Evolutionary conservation across 2,329 filamentous ascomycete genomes (phyloP), one percentile per base, ranked within the genome.

Genomic region (Pseudogymnoascus sp.): DNA sequence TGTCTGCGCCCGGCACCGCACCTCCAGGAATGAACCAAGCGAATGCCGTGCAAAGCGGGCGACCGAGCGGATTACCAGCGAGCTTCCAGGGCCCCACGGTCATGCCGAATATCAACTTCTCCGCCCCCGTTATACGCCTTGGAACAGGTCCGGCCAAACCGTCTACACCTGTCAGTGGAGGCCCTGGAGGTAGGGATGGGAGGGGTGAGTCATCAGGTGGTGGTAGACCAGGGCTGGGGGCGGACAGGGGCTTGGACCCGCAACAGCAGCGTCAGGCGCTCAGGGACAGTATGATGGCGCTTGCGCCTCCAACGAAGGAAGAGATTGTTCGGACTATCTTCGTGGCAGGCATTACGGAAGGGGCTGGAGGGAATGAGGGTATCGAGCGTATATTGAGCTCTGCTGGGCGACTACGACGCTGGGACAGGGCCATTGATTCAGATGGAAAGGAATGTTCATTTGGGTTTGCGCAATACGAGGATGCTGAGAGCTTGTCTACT

Each of bases 41-140:
- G 72, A 90, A 84, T 75, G 81, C 82, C 73, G 82, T 87, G 70
- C 89, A 90, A 79, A 84, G 89, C 78, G 90, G 87, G 78, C 87
- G 90, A 80, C 90, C 90, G 74, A 90, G 84, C 75, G 87, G 85
- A 71, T 86, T 96, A 67, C 91, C 91, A 66, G 80, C 87, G 64
- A 91, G 86, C 75, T 97, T 96, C 77, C 90, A 95, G 79, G 86
- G 91, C 59, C 92, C 93, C 8, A 81, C 90, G 60, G 96, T 94
- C 73, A 90, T 97, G 83, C 92, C 93, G 61, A 95, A 96, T 75
- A 96, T 99, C 80, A 97, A 99, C 79, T 96, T 97, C 80, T 96
- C 90, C 72, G 94, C 94, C 37, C 92, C 93, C 63, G 92, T 97
- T 65, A 97, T 99, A 72, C 90, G 94, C 63, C 83, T 99, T 53